These are phyloP conservation scores for Telopea speciosissima DNA, from an alignment of 177 flowering plant genomes.

Conservation along the genomic window DNA sequence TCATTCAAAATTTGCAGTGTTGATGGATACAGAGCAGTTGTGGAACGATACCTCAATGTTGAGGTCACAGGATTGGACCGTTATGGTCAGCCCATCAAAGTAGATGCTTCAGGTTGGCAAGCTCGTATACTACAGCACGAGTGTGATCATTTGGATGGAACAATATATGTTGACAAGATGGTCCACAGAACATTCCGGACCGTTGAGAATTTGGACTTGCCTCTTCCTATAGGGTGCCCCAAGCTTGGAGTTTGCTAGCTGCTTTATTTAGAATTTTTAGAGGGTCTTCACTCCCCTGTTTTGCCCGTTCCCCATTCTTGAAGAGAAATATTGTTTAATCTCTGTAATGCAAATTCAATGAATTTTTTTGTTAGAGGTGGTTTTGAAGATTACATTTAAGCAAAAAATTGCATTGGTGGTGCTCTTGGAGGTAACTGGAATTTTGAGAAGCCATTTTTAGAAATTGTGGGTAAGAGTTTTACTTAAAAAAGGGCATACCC, in stretches of 20 bases:
- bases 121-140: slow-evolving; percentile 92
- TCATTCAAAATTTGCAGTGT: not conserved
- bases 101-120: slow-evolving; percentile 87
- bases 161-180: slow-evolving; percentile 84
- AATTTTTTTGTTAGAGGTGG: too few relatives aligned
- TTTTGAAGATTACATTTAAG: not conserved
- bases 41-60: slow-evolving; percentile 76
- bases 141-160: slow-evolving; percentile 91
- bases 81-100: slow-evolving; percentile 60
- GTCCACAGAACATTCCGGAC: slow-evolving; percentile 72
- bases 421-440: not conserved
- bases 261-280: not conserved
- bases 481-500: too few relatives aligned
- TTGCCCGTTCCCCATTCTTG: not conserved
- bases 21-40: slow-evolving; percentile 44
- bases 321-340: not conserved
- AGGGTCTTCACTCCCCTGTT: slow-evolving; percentile 4
- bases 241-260: slow-evolving; percentile 52
- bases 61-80: slow-evolving; percentile 79
- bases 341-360: not conserved
- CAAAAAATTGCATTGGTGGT: not conserved
- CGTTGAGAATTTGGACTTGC: slow-evolving; percentile 66
- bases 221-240: slow-evolving; percentile 69
- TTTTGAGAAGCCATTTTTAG: not conserved
- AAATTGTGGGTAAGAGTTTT: not conserved